A percentile compares a stretch with the other conserved stretches of the same genome.
phyloP scores from a whole-genome alignment of 768 basidiomycete species.

The Pleurotus eryngii region DNA sequence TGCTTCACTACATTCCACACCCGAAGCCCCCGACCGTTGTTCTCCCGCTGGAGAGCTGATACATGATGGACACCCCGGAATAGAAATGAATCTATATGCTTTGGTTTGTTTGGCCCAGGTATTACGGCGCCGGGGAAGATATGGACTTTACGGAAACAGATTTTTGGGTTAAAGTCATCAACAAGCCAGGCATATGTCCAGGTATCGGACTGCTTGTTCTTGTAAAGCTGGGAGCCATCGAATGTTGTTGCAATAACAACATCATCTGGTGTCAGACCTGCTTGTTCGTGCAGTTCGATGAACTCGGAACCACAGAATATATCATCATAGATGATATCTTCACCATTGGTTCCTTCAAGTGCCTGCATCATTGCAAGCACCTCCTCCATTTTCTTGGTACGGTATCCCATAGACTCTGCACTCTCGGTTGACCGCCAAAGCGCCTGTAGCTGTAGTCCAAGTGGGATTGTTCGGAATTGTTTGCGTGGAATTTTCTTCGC shows the following conservation, averaged over 20 bases:
- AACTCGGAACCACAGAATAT: conserved; percentile 27
- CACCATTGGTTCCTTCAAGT: not conserved
- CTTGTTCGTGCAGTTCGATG: conserved; percentile 16
- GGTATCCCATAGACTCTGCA: conserved; percentile 27
- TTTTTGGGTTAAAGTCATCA: conserved; percentile 24
- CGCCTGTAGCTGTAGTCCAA: conserved; percentile 43
- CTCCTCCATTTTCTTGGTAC: conserved; percentile 15
- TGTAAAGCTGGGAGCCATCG: conserved; percentile 40
- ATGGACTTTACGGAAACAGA: conserved; percentile 27
- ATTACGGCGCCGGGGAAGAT: conserved; percentile 31
- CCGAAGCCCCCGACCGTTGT: not conserved
- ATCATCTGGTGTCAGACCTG: conserved; percentile 23
- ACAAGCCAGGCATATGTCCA: conserved; percentile 37
- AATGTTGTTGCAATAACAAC: conserved; percentile 32
- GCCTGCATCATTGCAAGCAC: conserved; percentile 15
- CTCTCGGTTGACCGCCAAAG: conserved; percentile 19
- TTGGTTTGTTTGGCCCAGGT: conserved; percentile 34
- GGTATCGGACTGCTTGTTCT: conserved; percentile 28
- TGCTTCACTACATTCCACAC: conserved; percentile 23
- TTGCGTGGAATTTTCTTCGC: conserved; percentile 23
- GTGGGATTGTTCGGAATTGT: conserved; percentile 32
- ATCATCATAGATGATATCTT: conserved; percentile 22
- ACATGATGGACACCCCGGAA: conserved; percentile 32
- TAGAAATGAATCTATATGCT: conserved; percentile 29
- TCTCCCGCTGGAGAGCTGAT: conserved; percentile 21